Evolutionary conservation across 257 asterid species (phyloP), one percentile per base, ranked within the genome.

Genomic region (Gentiana straminea): DNA sequence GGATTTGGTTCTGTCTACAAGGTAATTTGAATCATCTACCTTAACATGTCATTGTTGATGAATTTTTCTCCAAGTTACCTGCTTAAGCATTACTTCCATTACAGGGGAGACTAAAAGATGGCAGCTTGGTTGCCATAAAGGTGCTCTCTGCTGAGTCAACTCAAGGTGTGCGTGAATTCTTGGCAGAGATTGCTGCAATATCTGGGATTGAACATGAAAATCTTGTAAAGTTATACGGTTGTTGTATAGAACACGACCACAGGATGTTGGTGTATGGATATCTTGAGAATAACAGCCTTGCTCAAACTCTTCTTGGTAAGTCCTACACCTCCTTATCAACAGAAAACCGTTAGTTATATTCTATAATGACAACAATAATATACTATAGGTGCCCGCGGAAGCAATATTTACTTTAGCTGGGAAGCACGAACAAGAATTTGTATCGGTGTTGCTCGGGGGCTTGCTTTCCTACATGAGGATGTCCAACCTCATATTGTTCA

Each of bases 1-100:
- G 97, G 97, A 33, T 86, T 90, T 61, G 97, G 97, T 71, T 77
- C 84, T 1, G 94, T 90, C 44, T 90, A 73, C 80, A 86, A 84
- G 94, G 96, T 86, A 75, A 49, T 56, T 9, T 13, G 13, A 34
- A 34, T 60, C 54, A 57, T 57, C 13, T 58, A 13, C 24, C 33
- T 48, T 52, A 38, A 57, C 39, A n/a, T 11, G 15, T 43, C 24
- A 49, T 41, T 5, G 6, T 41, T 41, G 46, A 41, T 0, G 8
- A 54, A 53, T 57, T 54, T 46, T 73, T 34, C 57, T 15, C 54
- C 48, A 12, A 39, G 37, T 33, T 7, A 51, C 61, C 49, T 43
- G 35, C 55, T 39, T 56, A 50, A 57, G 24, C 24, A 24, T 57
- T 34, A 53, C 2, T 54, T 67, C 36, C 39, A 54, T 59, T 56